These are phyloP conservation scores for Chaetothyriales sp. DNA, from an alignment of 2,329 filamentous ascomycete genomes.

Conservation along the genomic window DNA sequence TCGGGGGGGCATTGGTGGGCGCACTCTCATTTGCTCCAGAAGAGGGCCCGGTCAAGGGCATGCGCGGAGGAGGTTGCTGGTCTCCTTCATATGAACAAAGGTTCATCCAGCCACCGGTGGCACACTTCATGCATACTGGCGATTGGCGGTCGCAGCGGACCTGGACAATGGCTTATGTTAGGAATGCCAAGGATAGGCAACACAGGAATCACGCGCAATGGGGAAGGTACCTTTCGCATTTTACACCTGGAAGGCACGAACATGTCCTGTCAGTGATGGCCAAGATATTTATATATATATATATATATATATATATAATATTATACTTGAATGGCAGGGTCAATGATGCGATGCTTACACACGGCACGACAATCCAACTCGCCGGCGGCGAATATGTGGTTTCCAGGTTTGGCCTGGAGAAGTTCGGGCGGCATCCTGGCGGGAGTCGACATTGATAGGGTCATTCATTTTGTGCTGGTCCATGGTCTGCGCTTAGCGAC, in stretches of 20 bases:
- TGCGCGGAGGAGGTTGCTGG: background rate
- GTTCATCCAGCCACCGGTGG: background rate
- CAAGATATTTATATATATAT: background rate
- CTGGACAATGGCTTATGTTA: background rate
- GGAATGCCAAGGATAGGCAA: background rate
- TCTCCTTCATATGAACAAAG: background rate
- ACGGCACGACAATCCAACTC: background rate
- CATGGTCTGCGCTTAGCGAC: background rate
- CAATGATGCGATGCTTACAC: background rate
- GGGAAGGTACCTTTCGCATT: background rate
- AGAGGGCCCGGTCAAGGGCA: background rate
- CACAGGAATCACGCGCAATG: too few species aligned
- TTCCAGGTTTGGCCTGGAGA: background rate
- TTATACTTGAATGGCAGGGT: background rate
- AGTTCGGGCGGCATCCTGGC: background rate
- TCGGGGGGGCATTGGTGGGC: background rate
- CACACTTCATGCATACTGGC: background rate
- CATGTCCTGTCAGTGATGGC: background rate
- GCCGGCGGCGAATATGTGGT: background rate
- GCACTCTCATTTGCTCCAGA: background rate
- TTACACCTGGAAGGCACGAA: background rate
- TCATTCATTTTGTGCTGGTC: background rate
- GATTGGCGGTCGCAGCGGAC: background rate
- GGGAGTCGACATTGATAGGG: background rate
- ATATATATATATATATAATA: too few species aligned